Base-by-base conservation (phyloP, 495 filamentous ascomycete species). In the Oidiodendron maius region DNA sequence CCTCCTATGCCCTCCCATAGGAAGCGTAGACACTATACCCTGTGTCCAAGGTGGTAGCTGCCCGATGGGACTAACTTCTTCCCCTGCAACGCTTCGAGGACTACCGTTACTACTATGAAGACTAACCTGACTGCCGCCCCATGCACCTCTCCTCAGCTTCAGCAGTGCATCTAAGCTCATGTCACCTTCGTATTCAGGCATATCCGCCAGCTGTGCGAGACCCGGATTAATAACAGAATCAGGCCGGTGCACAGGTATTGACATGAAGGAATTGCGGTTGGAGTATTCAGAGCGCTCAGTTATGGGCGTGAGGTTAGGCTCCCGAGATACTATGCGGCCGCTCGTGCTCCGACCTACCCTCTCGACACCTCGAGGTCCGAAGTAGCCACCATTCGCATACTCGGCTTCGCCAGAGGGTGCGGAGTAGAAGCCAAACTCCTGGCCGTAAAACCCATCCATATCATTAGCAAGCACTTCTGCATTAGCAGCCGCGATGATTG, bases 371-470 rank as follows among this genome's bases (percentile, higher is more conserved):
- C 78, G 75, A 10, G 81, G 76, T 5, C 89, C 91, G 56, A 98
- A 96, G 67, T 86, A 97, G n/a, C 94, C 93, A 4, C 93, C 94
- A 44, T 87, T 82, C 16, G 76, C 78, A 52, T 84, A 84, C 36
- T 85, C 65, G 12, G 48, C 46, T 50, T 54, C 47, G 8, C 66
- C 62, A 28, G 61, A 62, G 3, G 81, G 72, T n/a, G 80, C 77
- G 10, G 91, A 88, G 61, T 93, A 97, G 66, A 98, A 98, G n/a
- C 90, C 91, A 55, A 98, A 98, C 62, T 98, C 93, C 53, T 90
- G 84, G 2, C 93, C 94, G 60, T 98, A 98, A 68, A 89, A 91
- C 5, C 87, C 91, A 40, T 95, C 91, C 13, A 82, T 81, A 56
- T 98, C 93, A 52, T 86, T 88, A 15, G 93, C 93, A 3, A 98